phyloP scores from a whole-genome alignment of 805 yeast genomes.

The Nakazawaea wyomingensis region DNA sequence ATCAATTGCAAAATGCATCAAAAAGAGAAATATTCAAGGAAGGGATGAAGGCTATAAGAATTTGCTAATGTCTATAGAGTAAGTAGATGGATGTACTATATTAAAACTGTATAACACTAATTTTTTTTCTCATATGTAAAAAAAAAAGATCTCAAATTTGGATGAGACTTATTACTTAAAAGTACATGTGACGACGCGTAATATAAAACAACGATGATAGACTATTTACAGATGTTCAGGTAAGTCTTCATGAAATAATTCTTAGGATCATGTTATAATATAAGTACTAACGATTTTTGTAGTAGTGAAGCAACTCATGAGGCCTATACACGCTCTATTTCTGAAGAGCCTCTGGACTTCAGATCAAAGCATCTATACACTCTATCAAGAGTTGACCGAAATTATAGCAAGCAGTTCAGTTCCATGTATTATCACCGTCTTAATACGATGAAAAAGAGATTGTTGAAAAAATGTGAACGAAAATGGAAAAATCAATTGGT shows the following conservation, averaged over 20 bases:
- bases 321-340: neutral
- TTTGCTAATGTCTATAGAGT: neutral
- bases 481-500: constrained; percentile 39
- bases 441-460: constrained; percentile 26
- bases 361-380: constrained; percentile 17
- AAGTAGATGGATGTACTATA: neutral
- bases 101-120: neutral
- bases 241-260: no score
- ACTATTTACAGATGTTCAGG: constrained; percentile 1
- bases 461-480: constrained; percentile 20
- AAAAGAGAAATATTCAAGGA: neutral
- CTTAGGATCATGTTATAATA: no score
- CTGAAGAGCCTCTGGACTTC: constrained; percentile 9
- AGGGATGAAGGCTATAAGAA: neutral
- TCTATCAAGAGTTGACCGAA: constrained; percentile 22
- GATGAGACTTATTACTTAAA: neutral
- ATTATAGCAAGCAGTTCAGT: constrained; percentile 35
- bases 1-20: neutral
- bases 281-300: neutral
- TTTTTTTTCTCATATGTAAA: neutral
- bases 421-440: constrained; percentile 39
- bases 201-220: neutral
- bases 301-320: neutral
- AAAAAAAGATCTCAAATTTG: neutral
- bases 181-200: no score